Conservation (phyloP, 441 rosid genomes). For the Eutrema salsugineum region DNA sequence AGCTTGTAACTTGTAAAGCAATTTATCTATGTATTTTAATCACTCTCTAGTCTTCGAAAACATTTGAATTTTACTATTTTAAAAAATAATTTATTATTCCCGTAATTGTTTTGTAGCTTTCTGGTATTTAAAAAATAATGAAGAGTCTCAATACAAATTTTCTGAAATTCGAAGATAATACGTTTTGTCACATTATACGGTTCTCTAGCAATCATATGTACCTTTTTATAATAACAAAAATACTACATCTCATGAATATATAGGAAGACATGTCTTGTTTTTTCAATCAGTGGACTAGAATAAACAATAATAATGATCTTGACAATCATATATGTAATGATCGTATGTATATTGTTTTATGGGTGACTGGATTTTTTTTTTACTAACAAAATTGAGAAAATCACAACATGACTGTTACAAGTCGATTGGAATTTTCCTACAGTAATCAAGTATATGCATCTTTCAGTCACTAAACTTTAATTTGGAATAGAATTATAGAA, state of each 20-base stretch:
- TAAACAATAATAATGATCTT: neutral
- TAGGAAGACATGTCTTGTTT: neutral
- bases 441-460: neutral
- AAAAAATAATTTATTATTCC: neutral
- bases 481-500: neutral
- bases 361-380: neutral
- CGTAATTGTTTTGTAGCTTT: neutral
- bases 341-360: neutral
- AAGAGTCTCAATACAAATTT: neutral
- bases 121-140: neutral
- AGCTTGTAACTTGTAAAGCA: constrained; percentile 2
- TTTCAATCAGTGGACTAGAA: neutral
- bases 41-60: neutral
- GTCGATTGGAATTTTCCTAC: neutral
- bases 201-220: neutral
- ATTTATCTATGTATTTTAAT: neutral
- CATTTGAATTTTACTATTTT: neutral
- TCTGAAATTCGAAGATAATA: neutral
- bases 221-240: neutral
- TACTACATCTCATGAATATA: neutral
- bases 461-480: neutral
- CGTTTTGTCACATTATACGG: neutral
- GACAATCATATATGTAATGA: neutral
- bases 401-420: neutral
- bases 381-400: neutral